These are phyloP conservation scores for Verticillium dahliae DNA, from an alignment of 2,329 filamentous ascomycete species.

Conservation along the genomic window DNA sequence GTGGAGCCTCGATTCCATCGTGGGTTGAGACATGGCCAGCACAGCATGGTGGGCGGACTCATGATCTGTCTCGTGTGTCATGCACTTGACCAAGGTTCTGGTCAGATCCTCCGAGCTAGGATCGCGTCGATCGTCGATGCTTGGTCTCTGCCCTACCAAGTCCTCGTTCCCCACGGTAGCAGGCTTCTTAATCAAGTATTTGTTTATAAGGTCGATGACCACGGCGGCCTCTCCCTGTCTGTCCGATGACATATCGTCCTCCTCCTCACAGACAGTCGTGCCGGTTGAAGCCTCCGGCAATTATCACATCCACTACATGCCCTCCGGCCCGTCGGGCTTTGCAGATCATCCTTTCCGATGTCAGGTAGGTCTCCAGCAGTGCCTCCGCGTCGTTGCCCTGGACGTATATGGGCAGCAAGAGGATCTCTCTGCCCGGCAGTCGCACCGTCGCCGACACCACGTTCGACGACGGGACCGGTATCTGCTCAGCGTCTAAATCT, in stretches of 20 bases:
- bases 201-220: constrained; percentile 27
- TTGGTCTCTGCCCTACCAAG: constrained; percentile 16
- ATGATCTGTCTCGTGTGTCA: constrained; percentile 13
- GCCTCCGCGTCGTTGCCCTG: background rate
- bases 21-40: constrained; percentile 5
- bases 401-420: background rate
- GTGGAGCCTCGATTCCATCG: constrained; percentile 11
- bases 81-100: constrained; percentile 8
- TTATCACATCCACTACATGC: constrained; percentile 2
- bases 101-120: constrained; percentile 15
- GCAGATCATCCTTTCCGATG: background rate
- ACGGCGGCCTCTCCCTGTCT: constrained; percentile 26
- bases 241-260: constrained; percentile 5
- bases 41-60: constrained; percentile 23
- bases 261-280: constrained; percentile 13
- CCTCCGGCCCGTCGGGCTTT: background rate
- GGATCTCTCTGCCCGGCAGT: background rate
- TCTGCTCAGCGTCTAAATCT: constrained; percentile 9
- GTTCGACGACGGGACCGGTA: background rate
- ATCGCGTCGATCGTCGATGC: constrained; percentile 18
- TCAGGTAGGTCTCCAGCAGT: background rate
- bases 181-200: constrained; percentile 23
- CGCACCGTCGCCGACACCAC: background rate
- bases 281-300: constrained; percentile 12
- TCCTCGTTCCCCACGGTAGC: constrained; percentile 21